Evolutionary conservation across 2,329 filamentous ascomycete genomes (phyloP).

Genomic region (Byssochlamys sp.): DNA sequence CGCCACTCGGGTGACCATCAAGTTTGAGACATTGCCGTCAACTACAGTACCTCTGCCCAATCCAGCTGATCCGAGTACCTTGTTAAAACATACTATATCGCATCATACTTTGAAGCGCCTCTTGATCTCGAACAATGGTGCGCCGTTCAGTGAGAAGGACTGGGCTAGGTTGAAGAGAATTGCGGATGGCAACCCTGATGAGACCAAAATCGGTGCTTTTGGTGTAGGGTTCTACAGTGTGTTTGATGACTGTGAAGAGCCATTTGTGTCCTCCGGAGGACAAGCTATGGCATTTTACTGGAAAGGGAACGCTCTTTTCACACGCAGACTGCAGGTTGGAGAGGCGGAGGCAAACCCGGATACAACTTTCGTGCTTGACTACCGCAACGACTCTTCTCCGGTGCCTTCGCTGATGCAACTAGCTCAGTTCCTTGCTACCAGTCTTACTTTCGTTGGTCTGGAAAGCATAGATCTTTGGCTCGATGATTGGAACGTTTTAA

Average conservation of each 20-base stretch:
- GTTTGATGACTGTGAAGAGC: conserved; percentile 95
- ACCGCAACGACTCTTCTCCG: conserved; percentile 77
- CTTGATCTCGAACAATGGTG: conserved; percentile 86
- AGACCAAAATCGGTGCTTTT: conserved; percentile 97
- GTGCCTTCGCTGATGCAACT: conserved; percentile 77
- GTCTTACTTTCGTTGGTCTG: conserved; percentile 86
- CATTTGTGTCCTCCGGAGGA: conserved; percentile 84
- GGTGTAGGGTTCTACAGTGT: conserved; percentile 98
- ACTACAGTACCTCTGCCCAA: conserved; percentile 60
- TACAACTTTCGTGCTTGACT: conserved; percentile 91
- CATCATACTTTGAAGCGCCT: conserved; percentile 79
- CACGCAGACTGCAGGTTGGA: conserved; percentile 68
- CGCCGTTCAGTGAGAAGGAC: conserved; percentile 78
- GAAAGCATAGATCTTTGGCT: conserved; percentile 82
- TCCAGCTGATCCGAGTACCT: conserved; percentile 56
- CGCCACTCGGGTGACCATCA: conserved; percentile 78
- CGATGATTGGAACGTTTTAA: conserved; percentile 73
- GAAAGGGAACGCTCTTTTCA: conserved; percentile 97
- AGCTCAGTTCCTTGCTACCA: conserved; percentile 85
- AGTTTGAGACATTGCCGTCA: conserved; percentile 84
- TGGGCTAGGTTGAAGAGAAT: conserved; percentile 92
- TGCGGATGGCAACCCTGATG: conserved; percentile 96
- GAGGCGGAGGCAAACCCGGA: conserved; percentile 56
- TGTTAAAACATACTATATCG: conserved; percentile 71
- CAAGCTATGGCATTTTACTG: conserved; percentile 98